Conservation (phyloP, 345 rosid species). For the Eutrema japonicum region DNA sequence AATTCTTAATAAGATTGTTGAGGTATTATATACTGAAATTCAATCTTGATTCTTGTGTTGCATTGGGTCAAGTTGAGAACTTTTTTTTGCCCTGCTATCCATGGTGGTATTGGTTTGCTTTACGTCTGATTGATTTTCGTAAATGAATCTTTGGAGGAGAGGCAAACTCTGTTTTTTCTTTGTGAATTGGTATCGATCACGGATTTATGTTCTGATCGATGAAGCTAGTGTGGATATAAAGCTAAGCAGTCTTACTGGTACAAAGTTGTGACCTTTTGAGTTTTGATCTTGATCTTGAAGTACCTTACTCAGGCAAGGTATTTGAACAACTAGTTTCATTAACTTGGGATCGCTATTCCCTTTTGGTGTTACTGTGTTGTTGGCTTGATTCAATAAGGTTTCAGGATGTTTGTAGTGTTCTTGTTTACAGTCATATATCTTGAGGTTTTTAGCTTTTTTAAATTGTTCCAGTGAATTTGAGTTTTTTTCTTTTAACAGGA, state of each 20-base stretch:
- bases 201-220: background rate
- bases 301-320: background rate
- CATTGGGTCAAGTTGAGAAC: background rate
- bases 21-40: background rate
- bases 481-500: conserved; percentile 48
- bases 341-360: background rate
- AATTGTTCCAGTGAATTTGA: background rate
- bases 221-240: conserved; percentile 2
- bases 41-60: conserved; percentile 2
- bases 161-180: background rate
- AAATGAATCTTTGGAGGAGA: background rate
- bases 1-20: background rate
- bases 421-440: background rate
- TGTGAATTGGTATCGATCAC: background rate
- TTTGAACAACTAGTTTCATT: background rate
- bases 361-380: background rate
- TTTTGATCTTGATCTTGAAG: conserved; percentile 5
- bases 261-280: conserved; percentile 23
- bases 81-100: background rate
- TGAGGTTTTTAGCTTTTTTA: background rate
- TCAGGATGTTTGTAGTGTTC: background rate
- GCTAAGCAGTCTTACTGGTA: background rate
- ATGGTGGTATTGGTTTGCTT: background rate
- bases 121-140: background rate
- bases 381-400: conserved; percentile 3